Evolutionary conservation across 768 basidiomycete genomes (phyloP).

Genomic region (Termitomyces sp.): DNA sequence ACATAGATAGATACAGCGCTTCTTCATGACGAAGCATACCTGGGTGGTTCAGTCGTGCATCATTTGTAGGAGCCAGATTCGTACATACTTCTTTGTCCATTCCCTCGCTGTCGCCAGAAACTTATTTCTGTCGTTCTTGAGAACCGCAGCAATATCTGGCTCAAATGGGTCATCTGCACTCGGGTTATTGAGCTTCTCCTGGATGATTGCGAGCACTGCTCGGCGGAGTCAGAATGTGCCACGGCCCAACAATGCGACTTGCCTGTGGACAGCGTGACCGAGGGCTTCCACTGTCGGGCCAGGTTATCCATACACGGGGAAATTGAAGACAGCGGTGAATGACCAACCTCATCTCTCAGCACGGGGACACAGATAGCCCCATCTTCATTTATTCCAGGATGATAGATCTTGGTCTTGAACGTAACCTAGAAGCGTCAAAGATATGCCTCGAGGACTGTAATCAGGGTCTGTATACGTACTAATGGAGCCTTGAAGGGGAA

Average conservation of each 20-base stretch:
- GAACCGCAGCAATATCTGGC: constrained; percentile 77
- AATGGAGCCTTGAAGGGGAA: constrained; percentile 86
- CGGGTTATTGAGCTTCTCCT: constrained; percentile 85
- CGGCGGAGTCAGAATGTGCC: not conserved
- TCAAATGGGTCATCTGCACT: constrained; percentile 87
- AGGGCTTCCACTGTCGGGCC: constrained; percentile 74
- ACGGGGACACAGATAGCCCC: constrained; percentile 82
- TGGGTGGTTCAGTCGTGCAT: constrained; percentile 2
- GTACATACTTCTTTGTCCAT: constrained; percentile 80
- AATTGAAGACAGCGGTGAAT: not conserved
- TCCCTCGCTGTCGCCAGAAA: constrained; percentile 78
- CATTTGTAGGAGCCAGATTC: constrained; percentile 9
- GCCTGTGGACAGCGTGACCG: constrained; percentile 69
- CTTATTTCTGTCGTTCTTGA: constrained; percentile 73
- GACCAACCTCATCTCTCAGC: constrained; percentile 74
- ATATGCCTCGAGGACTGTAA: constrained; percentile 1
- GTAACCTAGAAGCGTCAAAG: constrained; percentile 47
- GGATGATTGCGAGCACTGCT: constrained; percentile 67
- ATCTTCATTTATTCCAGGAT: constrained; percentile 88
- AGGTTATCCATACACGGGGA: constrained; percentile 2
- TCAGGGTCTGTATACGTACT: constrained; percentile 30
- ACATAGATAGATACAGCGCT: not conserved
- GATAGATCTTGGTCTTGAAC: constrained; percentile 69
- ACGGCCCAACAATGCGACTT: constrained; percentile 9
- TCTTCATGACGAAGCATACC: constrained; percentile 8